phyloP scores from a whole-genome alignment of 1,139 yeast genomes.

The Scheffersomyces illinoinensis region DNA sequence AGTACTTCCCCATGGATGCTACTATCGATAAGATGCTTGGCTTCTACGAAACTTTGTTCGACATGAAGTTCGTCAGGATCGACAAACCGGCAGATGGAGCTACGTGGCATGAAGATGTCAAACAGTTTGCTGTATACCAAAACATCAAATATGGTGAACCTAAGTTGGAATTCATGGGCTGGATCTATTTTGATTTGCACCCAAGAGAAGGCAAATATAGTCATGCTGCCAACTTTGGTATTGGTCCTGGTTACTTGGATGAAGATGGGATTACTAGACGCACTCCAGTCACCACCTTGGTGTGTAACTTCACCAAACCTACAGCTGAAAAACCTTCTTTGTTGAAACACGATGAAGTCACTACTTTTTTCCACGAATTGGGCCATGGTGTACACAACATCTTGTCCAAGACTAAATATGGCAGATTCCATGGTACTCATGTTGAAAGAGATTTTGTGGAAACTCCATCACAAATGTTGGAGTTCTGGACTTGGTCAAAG shows the following conservation, averaged over 20 bases:
- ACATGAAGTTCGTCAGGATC: conserved; percentile 61
- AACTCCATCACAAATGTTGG: conserved; percentile 88
- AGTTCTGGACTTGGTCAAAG: conserved; percentile 84
- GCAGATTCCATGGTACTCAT: conserved; percentile 72
- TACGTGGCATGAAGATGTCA: conserved; percentile 78
- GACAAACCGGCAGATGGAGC: conserved; percentile 30
- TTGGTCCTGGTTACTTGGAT: conserved; percentile 60
- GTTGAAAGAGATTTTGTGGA: conserved; percentile 87
- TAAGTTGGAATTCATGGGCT: conserved; percentile 67
- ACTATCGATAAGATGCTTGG: conserved; percentile 69
- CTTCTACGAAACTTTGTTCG: conserved; percentile 68
- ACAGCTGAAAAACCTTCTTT: conserved; percentile 70
- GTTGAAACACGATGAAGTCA: conserved; percentile 75
- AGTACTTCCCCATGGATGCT: conserved; percentile 73
- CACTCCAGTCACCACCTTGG: conserved; percentile 74
- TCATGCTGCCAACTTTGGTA: conserved; percentile 81
- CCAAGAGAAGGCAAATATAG: conserved; percentile 87
- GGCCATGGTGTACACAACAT: conserved; percentile 88
- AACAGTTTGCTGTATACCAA: conserved; percentile 73
- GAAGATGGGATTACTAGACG: conserved; percentile 51
- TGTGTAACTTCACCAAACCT: conserved; percentile 84
- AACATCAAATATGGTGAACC: conserved; percentile 40
- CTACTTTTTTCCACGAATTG: conserved; percentile 84
- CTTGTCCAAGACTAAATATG: conserved; percentile 62
- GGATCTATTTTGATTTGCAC: conserved; percentile 77